Base-by-base conservation (phyloP, 129 eudicot species). In the Chrysanthemum seticuspe region DNA sequence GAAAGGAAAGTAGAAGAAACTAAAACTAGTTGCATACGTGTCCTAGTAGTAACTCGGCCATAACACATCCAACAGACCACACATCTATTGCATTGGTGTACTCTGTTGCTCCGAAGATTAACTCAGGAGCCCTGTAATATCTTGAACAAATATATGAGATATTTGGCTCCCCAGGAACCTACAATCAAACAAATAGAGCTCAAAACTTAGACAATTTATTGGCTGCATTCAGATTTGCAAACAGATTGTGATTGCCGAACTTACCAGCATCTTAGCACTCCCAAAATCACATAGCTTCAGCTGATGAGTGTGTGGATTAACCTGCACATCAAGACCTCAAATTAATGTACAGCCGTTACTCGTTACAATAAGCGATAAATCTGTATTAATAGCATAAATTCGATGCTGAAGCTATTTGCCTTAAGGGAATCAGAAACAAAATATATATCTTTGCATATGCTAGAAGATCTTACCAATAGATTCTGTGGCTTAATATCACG, bases 401-500 rank as follows among this genome's bases (percentile, higher is more conserved):
- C 60, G 51, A 68, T 51, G 56, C 73, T 8, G n/a, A 61, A 27
- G 66, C 49, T 13, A 36, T 10, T 13, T 36, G 12, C 10, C 31
- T 8, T 1, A 25, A 40, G 10, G 2, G 0, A 40, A 40, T 40
- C 45, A 36, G 10, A 15, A 63, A 7, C 12, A 14, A n/a, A 8
- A 1, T 21, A 7, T 3, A 65, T 64, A 72, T 4, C 13, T 15
- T 16, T 36, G 56, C 9, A 76, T 47, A 72, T 64, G 63, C 7
- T 36, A 65, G 62, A 72, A 18, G 47, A 73, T 64, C 86, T 78
- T 80, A 94, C 97, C 87, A 94, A 82, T 21, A 94, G 74, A 80
- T 94, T 94, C 62, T 94, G 98, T 3, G 97, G 97, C 79, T 94
- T 94, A 79, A 94, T 94, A 75, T 94, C 98, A 62, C 97, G 93